These are phyloP conservation scores for Fusarium sp. DNA, from an alignment of 2,329 filamentous ascomycete species.

Conservation along the genomic window DNA sequence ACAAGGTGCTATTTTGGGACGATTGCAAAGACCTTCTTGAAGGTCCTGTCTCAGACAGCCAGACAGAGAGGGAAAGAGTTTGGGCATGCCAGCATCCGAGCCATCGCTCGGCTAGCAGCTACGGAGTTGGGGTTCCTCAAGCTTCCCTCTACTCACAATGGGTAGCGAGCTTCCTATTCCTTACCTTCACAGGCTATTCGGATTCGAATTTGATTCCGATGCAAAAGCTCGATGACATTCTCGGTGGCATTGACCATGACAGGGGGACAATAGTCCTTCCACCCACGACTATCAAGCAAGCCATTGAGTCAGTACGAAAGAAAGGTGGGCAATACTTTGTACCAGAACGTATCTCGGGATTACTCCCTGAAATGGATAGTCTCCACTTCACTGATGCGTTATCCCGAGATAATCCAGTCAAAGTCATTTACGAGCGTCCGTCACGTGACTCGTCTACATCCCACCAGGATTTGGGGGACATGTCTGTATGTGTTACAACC, in stretches of 20 bases:
- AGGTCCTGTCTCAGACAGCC: too few relatives aligned
- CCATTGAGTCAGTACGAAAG: not conserved
- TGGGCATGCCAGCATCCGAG: not conserved
- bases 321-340: not conserved
- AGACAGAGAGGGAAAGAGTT: too few relatives aligned
- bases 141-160: not conserved
- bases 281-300: accelerated
- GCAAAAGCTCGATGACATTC: not conserved
- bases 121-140: accelerated
- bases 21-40: too few relatives aligned
- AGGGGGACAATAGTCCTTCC: not conserved
- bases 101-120: not conserved
- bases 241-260: not conserved
- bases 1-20: too few relatives aligned
- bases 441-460: too few relatives aligned
- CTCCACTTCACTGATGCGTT: not conserved
- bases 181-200: not conserved
- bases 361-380: accelerated
- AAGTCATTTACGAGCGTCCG: not conserved
- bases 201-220: not conserved
- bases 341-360: not conserved
- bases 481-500: too few relatives aligned
- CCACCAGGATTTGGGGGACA: too few relatives aligned
- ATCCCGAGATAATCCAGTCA: not conserved
- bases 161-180: not conserved